Conservation (phyloP, 169 alveolate genomes). For the Cryptosporidium canis region DNA sequence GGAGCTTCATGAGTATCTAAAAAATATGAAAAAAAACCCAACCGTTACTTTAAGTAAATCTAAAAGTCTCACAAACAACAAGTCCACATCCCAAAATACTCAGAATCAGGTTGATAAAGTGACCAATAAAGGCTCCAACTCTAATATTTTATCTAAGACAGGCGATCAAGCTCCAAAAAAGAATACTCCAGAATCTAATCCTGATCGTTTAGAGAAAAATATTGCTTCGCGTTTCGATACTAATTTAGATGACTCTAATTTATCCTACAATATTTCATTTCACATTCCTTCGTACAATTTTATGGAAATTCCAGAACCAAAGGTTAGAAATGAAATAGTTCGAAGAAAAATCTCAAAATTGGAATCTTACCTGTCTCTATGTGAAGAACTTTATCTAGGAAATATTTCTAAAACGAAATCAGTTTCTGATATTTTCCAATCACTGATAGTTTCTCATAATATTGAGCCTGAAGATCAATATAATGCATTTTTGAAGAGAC, state of each 20-base stretch:
- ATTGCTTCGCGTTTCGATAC: not conserved
- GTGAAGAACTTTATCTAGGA: slow-evolving; percentile 77
- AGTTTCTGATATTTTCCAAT: slow-evolving; percentile 34
- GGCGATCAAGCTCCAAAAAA: not conserved
- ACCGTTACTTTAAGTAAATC: not conserved
- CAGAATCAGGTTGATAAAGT: not conserved
- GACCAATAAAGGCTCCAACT: not conserved
- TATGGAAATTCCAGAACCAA: slow-evolving; percentile 36
- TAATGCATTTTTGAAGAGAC: not conserved
- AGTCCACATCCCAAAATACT: not conserved
- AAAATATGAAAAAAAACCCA: not conserved
- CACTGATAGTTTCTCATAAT: slow-evolving; percentile 45
- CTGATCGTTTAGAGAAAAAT: not conserved
- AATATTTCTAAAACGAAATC: slow-evolving; percentile 34
- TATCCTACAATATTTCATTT: slow-evolving; percentile 3
- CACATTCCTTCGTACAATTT: slow-evolving; percentile 33
- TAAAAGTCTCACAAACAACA: not conserved
- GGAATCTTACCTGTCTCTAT: slow-evolving; percentile 73
- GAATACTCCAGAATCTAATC: not conserved
- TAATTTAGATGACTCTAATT: not conserved
- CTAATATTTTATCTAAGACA: not conserved
- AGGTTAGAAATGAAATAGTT: slow-evolving; percentile 38
- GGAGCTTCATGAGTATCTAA: not conserved
- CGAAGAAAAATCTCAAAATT: slow-evolving; percentile 67
- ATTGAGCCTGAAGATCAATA: slow-evolving; percentile 8